Evolutionary conservation across 1,284 basidiomycete genomes (phyloP).

Genomic region (Coniferiporia sulphurascens): DNA sequence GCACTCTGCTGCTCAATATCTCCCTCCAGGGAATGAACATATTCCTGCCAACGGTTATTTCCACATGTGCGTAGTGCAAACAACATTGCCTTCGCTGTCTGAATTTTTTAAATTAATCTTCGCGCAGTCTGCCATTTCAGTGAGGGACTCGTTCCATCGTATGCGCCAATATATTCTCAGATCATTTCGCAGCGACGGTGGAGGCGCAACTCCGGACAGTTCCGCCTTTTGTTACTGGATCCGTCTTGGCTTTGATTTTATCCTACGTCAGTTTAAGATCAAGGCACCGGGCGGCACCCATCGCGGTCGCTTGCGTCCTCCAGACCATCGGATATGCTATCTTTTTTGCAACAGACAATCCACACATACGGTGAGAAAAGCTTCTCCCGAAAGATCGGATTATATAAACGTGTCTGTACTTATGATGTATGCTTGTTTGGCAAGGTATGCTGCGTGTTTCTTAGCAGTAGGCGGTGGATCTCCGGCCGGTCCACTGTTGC

Average conservation of each 20-base stretch:
- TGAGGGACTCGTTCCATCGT: slow-evolving; percentile 1
- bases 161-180: background rate
- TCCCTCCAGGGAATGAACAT: slow-evolving; percentile 37
- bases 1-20: slow-evolving; percentile 19
- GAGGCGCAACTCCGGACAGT: slow-evolving; percentile 38
- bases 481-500: slow-evolving; percentile 32
- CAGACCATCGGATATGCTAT: slow-evolving; percentile 37
- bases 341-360: slow-evolving; percentile 33
- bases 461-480: slow-evolving; percentile 33
- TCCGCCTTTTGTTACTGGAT: slow-evolving; percentile 34
- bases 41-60: slow-evolving; percentile 39
- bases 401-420: background rate
- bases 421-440: background rate
- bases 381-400: too few relatives aligned
- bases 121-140: slow-evolving; percentile 16
- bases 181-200: slow-evolving; percentile 29
- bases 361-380: slow-evolving; percentile 31
- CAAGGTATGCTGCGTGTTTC: slow-evolving; percentile 39
- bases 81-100: background rate
- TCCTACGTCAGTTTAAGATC: slow-evolving; percentile 30
- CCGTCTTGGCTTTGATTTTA: slow-evolving; percentile 30
- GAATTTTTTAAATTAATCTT: background rate
- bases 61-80: slow-evolving; percentile 29
- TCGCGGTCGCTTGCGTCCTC: slow-evolving; percentile 30
- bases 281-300: slow-evolving; percentile 29